Base-by-base conservation (phyloP, 352 stramenopile species). In the Globisporangium middletonii region DNA sequence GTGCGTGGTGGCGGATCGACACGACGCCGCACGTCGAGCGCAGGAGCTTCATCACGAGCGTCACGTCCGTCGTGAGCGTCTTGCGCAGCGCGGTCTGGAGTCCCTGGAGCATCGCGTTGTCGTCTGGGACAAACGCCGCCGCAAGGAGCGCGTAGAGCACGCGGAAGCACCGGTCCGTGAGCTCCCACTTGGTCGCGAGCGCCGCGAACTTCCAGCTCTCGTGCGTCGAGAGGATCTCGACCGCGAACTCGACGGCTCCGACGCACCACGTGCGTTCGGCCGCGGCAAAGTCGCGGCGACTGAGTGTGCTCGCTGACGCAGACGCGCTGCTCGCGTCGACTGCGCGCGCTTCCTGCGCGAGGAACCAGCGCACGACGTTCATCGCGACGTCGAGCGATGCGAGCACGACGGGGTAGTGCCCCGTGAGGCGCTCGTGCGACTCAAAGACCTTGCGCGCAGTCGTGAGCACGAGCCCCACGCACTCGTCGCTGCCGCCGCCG, bases 381-480 rank as follows among this genome's bases (percentile, higher is more conserved):
- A 84, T 72, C 19, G 83, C 70, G n/a, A 77, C 71, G 19, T 82
- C 70, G 38, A 82, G 65, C 1, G 74, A 75, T 37, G 80, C 69
- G 43, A 84, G 54, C 3, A 88, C 57, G 13, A 76, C 72, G 0
- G 72, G 64, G 23, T 90, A 90, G 27, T 72, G 63, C 13, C 80
- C 80, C 3, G 47, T 47, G 28, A 65, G 45, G n/a, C 76, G 74
- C 55, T 90, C 80, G 48, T 80, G 65, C 18, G 73, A 61, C 23
- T 87, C 80, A 53, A 88, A 87, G 3, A 88, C 44, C 49, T 87
- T 88, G 38, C 75, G 79, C 3, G 76, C 62, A 38, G 67, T 80
- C 51, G 76, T 74, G 8, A 86, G 48, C 49, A 90, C 67, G 19
- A 86, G 33, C 15, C 64, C 65, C n/a, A 88, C 64, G 30, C 80